Percentiles rank a stretch among this genome's conserved stretches.
phyloP scores from a whole-genome alignment of 495 filamentous ascomycete genomes.

The Ramalina peruviana region DNA sequence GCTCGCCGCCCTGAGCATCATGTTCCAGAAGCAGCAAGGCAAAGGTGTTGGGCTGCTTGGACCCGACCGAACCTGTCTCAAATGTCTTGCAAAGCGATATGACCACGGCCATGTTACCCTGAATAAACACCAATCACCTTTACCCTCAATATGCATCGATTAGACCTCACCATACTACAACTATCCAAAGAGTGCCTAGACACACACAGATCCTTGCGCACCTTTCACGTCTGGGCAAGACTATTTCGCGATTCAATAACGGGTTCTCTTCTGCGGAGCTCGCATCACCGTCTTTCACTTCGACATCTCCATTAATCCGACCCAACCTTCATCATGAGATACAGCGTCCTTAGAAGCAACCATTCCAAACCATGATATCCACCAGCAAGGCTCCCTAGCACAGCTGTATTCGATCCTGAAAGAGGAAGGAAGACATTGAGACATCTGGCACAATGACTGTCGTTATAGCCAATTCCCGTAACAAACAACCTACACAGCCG shows the following conservation, averaged over 20 bases:
- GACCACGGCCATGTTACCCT: too few relatives aligned
- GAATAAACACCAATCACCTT: neutral
- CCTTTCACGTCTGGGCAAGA: neutral
- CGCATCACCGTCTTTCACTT: neutral
- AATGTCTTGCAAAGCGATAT: neutral
- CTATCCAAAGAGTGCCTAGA: neutral
- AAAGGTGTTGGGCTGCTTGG: slow-evolving; percentile 1
- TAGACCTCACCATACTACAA: neutral
- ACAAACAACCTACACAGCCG: too few relatives aligned
- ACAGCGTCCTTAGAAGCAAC: neutral
- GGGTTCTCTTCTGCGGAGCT: neutral
- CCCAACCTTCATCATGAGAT: too few relatives aligned
- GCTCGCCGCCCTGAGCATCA: slow-evolving; percentile 11
- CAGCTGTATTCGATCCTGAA: too few relatives aligned
- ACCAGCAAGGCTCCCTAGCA: too few relatives aligned
- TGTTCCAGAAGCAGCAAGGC: neutral
- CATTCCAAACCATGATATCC: too few relatives aligned
- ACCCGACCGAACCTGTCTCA: neutral
- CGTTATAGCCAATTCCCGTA: too few relatives aligned
- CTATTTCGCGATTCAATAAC: neutral
- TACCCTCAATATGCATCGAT: slow-evolving; percentile 3
- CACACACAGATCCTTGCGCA: neutral
- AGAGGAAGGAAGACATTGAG: too few relatives aligned
- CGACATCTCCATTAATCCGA: neutral
- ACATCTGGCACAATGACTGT: too few relatives aligned